Percentiles rank a stretch among this genome's conserved stretches.
Conservation (phyloP, 2,329 filamentous ascomycete species). For the Monosporascus sp. region DNA sequence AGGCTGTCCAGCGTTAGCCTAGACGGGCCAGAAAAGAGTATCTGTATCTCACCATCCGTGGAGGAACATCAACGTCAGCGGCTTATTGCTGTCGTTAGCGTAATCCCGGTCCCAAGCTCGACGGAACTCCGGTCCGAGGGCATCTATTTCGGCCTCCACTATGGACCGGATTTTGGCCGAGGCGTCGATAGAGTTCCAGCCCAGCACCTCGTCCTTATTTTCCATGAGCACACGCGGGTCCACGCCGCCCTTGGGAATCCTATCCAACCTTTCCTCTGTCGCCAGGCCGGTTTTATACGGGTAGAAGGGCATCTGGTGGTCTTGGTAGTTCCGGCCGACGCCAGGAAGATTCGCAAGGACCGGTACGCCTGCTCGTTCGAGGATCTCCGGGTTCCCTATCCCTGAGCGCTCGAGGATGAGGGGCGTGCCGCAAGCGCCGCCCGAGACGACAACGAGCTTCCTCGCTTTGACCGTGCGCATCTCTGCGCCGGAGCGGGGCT, state of each 20-base stretch:
- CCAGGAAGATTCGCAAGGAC: slow-evolving; percentile 45
- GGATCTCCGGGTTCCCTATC: slow-evolving; percentile 45
- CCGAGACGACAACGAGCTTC: slow-evolving; percentile 46
- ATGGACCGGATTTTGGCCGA: slow-evolving; percentile 46
- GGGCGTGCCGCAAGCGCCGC: slow-evolving; percentile 49
- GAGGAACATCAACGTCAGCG: not conserved
- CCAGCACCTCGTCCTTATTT: slow-evolving; percentile 32
- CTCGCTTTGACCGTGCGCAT: slow-evolving; percentile 38
- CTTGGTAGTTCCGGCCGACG: slow-evolving; percentile 48
- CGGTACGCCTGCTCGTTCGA: slow-evolving; percentile 38
- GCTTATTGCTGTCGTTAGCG: not conserved
- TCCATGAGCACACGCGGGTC: slow-evolving; percentile 16
- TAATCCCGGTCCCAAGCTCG: not conserved
- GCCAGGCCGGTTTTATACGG: slow-evolving; percentile 43
- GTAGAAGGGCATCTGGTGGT: slow-evolving; percentile 45
- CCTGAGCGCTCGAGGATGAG: slow-evolving; percentile 58
- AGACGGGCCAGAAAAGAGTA: not conserved
- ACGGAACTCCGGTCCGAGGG: slow-evolving; percentile 42
- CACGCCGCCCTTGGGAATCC: slow-evolving; percentile 21
- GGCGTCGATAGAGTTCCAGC: slow-evolving; percentile 49
- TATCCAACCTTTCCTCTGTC: slow-evolving; percentile 39
- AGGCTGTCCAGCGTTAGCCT: not conserved
- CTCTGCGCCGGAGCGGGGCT: not conserved
- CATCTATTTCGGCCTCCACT: slow-evolving; percentile 38
- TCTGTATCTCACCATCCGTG: not conserved